Percentiles rank a stretch among this genome's conserved stretches.
phyloP scores from a whole-genome alignment of 768 basidiomycete genomes.

The Xanthoconium stramineum region DNA sequence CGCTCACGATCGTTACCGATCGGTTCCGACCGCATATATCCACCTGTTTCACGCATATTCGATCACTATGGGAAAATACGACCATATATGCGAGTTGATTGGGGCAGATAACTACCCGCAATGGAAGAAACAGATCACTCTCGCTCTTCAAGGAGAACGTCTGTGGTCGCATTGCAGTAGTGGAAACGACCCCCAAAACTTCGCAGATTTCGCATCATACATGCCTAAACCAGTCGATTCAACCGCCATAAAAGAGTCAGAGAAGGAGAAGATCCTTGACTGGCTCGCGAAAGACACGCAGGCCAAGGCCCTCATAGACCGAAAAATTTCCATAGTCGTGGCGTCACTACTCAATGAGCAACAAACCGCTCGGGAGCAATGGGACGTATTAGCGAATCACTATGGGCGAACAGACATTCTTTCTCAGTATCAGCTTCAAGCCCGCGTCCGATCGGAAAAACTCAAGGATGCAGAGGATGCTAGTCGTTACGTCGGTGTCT shows the following conservation, averaged over 20 bases:
- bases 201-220: background rate
- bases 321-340: background rate
- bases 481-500: background rate
- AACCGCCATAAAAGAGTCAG: background rate
- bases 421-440: background rate
- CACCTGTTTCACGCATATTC: background rate
- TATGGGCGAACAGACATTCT: fast-evolving
- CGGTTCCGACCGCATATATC: background rate
- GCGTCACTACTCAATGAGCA: fast-evolving
- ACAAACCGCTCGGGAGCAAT: background rate
- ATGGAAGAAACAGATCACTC: background rate
- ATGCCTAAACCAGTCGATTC: background rate
- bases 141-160: background rate
- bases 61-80: slow-evolving; percentile 1
- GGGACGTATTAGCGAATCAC: fast-evolving
- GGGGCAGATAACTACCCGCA: background rate
- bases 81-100: slow-evolving; percentile 10
- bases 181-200: background rate
- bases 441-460: background rate
- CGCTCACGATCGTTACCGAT: background rate
- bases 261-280: background rate
- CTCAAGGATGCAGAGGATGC: background rate
- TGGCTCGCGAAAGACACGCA: background rate
- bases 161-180: slow-evolving; percentile 4
- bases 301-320: background rate